Conservation (phyloP, 345 rosid species). For the Eucalyptus albens region DNA sequence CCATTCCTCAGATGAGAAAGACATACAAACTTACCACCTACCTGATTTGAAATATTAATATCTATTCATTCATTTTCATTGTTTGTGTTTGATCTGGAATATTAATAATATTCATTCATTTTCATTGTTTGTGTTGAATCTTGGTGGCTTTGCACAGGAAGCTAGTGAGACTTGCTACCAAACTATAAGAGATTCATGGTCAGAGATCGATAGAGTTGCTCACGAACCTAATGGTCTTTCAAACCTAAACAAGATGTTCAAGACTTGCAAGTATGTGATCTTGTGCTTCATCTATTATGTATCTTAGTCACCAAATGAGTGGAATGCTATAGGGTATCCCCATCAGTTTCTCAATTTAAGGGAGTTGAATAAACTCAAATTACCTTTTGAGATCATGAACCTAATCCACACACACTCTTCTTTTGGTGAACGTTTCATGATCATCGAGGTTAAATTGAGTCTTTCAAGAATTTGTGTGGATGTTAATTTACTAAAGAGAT, state of each 20-base stretch:
- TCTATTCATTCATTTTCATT: neutral
- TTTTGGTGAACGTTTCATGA: neutral
- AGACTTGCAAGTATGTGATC: neutral
- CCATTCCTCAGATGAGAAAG: neutral
- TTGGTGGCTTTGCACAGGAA: neutral
- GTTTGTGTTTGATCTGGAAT: neutral
- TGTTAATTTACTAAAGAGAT: neutral
- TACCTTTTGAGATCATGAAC: neutral
- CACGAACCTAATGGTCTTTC: neutral
- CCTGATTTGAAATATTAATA: neutral
- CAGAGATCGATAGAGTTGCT: neutral
- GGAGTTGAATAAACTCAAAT: neutral
- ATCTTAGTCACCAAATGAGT: neutral
- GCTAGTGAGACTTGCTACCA: neutral
- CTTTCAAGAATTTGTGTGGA: neutral
- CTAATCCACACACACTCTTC: neutral
- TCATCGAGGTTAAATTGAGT: neutral
- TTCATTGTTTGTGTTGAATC: neutral
- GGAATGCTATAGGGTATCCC: neutral
- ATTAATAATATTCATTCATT: too few species aligned
- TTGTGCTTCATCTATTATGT: neutral
- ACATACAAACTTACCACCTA: neutral
- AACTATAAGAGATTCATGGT: neutral
- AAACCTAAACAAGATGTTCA: neutral
- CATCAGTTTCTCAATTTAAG: neutral